Evolutionary conservation across 345 rosid genomes (phyloP), one percentile per base, ranked within the genome.

Genomic region (Populus pruinosa): DNA sequence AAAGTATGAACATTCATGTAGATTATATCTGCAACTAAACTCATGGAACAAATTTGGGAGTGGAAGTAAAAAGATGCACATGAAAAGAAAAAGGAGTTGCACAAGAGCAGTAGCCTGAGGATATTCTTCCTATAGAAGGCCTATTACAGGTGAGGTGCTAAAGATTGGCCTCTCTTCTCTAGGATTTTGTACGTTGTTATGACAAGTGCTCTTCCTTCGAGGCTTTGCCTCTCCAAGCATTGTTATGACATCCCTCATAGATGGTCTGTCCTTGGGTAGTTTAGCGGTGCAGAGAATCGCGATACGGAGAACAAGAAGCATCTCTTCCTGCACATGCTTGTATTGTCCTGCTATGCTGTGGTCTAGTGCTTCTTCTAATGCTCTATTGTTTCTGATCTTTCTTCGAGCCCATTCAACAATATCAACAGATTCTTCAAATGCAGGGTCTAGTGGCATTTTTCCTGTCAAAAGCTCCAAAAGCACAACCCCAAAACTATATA

Each of bases 221-320:
- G 97, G 98, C 76, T 90, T 94, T 31, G 98, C 97, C 88, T 94
- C 93, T 59, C 91, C 90, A 21, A 94, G 97, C 98, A 91, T 91
- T 25, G 90, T 86, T 67, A 90, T 86, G 7, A 93, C 84, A 21
- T 93, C 98, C 67, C 97, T 91, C 88, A 90, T 90, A 6, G 98
- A 89, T 12, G 98, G 98, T 69, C 98, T 85, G 72, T 93, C 97
- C 84, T 89, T 93, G 1, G 97, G 96, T 38, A 90, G 91, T 81
- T 90, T 93, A 29, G 96, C 92, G 0, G 92, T 92, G 77, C 96
- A 90, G 21, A 92, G 88, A 80, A 93, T 88, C 5, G 97, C 96
- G 3, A 95, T 88, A 47, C 92, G 76, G 0, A 92, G 84, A 17
- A 90, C 93, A 27, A 90, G 79, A 66, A 90, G 93, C 94, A 92